Evolutionary conservation across 2,329 filamentous ascomycete genomes (phyloP), one percentile per base, ranked within the genome.

Genomic region (Pseudogymnoascus sp.): DNA sequence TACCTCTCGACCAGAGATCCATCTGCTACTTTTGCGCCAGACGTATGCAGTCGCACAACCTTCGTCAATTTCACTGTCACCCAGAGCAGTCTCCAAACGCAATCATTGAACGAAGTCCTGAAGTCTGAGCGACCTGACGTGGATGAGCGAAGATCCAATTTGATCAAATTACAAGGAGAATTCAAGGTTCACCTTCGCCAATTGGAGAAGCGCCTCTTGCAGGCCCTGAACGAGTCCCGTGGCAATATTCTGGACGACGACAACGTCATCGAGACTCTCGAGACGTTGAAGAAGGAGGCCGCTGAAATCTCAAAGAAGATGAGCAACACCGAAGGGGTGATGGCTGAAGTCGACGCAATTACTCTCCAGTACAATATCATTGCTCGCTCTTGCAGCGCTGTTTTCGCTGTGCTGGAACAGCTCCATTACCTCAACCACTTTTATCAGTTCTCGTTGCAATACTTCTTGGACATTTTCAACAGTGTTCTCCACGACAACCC

Each of bases 51-150:
- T 80, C 86, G 95, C 70, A 97, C 94, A 6, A 99, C 95, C 0
- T 96, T 99, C 76, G 94, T 99, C 82, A 99, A 99, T 77, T 99
- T 99, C 69, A 97, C 95, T 1, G 93, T 99, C 65, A 99, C 94
- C 4, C 93, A 97, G 77, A 97, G 94, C 83, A 97, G 93, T 80
- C 81, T 99, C 71, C 94, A 96, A 77, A 97, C 94, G 1, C 94
- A 99, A 75, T 97, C 94, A 1, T 85, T 99, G 67, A 97, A 97
- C 68, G 92, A 99, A 65, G 94, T 97, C 35, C 84, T 99, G 70
- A 97, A 97, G 75, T 96, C 92, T 12, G 94, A 99, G 79, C 86
- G 95, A 61, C 94, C 95, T 3, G 94, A 99, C 76, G 92, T 99
- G 16, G 94, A 99, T 72, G 92, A 97, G 79, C 86, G 94, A 66